phyloP scores from a whole-genome alignment of 257 asterid genomes.

The Echium plantagineum region DNA sequence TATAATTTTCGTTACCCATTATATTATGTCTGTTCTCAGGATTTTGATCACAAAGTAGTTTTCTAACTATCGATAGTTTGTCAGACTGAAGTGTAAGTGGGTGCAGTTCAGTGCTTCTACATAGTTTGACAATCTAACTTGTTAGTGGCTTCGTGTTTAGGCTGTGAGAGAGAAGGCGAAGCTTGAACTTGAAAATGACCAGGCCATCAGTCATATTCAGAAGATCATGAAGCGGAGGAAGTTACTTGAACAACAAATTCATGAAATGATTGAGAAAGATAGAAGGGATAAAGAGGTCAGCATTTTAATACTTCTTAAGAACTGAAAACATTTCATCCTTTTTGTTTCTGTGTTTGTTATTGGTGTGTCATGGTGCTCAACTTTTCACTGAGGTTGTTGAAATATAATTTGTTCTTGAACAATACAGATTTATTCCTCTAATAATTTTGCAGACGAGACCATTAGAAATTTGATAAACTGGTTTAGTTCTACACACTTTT shows the following conservation, averaged over 20 bases:
- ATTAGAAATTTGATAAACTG: too few relatives aligned
- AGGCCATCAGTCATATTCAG: conserved; percentile 28
- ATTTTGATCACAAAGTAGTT: too few relatives aligned
- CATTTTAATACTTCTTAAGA: not conserved
- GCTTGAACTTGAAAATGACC: conserved; percentile 43
- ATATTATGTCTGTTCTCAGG: too few relatives aligned
- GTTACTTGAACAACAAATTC: conserved; percentile 50
- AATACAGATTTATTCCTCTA: too few relatives aligned
- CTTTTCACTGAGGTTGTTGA: too few relatives aligned
- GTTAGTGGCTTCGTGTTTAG: conserved; percentile 26
- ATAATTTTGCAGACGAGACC: too few relatives aligned
- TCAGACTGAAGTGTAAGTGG: not conserved
- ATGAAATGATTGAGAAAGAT: conserved; percentile 55
- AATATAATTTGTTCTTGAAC: too few relatives aligned
- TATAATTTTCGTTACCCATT: too few relatives aligned
- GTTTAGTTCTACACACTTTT: too few relatives aligned
- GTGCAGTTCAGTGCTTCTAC: conserved; percentile 1
- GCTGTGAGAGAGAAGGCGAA: conserved; percentile 55
- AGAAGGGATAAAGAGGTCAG: conserved; percentile 58
- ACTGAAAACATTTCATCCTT: not conserved
- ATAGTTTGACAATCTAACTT: conserved; percentile 12
- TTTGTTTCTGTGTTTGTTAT: not conserved
- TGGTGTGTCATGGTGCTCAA: too few relatives aligned
- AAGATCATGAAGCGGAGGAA: conserved; percentile 34
- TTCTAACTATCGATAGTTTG: too few relatives aligned